Percentiles rank a stretch among this genome's conserved stretches.
Evolutionary conservation across 495 filamentous ascomycete species (phyloP).

Genomic region (Trichoderma asperelloides): DNA sequence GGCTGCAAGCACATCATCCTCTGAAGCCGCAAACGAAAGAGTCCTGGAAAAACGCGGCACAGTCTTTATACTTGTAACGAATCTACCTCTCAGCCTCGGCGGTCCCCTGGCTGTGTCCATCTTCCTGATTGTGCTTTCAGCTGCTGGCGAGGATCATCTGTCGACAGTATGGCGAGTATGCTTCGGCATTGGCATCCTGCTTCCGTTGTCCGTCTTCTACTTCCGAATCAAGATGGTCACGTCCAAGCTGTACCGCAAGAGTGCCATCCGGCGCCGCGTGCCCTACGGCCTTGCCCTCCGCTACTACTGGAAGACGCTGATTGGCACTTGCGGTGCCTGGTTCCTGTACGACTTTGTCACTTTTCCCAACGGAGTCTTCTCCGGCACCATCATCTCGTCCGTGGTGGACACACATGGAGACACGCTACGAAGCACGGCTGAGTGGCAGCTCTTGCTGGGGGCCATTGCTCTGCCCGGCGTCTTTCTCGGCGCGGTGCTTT

Average conservation of each 20-base stretch:
- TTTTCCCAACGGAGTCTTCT: constrained; percentile 41
- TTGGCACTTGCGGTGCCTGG: constrained; percentile 40
- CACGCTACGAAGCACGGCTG: constrained; percentile 8
- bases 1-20: neutral
- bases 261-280: neutral
- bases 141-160: neutral
- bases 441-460: constrained; percentile 44
- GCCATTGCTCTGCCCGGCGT: constrained; percentile 39
- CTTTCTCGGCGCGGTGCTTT: constrained; percentile 40
- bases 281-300: constrained; percentile 32
- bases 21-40: neutral
- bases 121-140: neutral
- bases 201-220: neutral
- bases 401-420: constrained; percentile 3
- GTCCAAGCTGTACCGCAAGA: constrained; percentile 3
- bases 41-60: neutral
- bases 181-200: neutral
- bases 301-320: constrained; percentile 39
- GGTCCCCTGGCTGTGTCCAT: neutral
- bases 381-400: constrained; percentile 36
- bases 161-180: constrained; percentile 2
- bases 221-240: neutral
- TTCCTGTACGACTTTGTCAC: constrained; percentile 40
- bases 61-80: neutral
- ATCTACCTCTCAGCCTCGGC: neutral